Conservation (phyloP, 176 grass and related monocot genomes). For the Tuctoria greenei region DNA sequence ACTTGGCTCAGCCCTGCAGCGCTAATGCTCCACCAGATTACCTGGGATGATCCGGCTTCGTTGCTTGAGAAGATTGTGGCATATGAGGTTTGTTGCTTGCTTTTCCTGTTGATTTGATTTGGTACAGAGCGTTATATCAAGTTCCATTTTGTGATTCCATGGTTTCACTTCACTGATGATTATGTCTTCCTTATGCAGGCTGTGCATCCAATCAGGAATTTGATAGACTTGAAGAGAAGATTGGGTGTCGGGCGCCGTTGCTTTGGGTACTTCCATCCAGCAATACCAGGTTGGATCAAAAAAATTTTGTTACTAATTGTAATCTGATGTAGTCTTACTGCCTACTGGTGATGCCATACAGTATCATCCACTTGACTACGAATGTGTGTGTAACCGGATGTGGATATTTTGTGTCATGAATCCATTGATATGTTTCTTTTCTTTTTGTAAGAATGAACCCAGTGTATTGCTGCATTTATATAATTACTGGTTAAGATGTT, state of each 20-base stretch:
- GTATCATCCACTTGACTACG: not conserved
- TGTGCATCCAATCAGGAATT: conserved; percentile 91
- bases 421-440: not conserved
- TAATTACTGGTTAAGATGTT: not conserved
- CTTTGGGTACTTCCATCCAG: conserved; percentile 97
- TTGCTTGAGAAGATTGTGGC: conserved; percentile 96
- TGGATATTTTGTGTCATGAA: conserved; percentile 1
- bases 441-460: not conserved
- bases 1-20: conserved; percentile 95
- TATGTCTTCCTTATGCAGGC: conserved; percentile 50
- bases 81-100: conserved; percentile 59
- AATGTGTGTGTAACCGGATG: not conserved
- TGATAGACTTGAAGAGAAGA: conserved; percentile 95
- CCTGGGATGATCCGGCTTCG: conserved; percentile 91
- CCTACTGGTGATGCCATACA: not conserved
- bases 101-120: not conserved
- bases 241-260: conserved; percentile 78
- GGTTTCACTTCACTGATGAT: conserved; percentile 14
- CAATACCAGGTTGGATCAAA: conserved; percentile 73
- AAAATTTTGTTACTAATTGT: not conserved
- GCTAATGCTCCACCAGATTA: conserved; percentile 83
- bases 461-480: not conserved
- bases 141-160: not conserved
- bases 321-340: not conserved
- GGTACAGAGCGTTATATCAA: not conserved